Conservation (phyloP, 2,329 filamentous ascomycete genomes). For the Fulvia fulva region DNA sequence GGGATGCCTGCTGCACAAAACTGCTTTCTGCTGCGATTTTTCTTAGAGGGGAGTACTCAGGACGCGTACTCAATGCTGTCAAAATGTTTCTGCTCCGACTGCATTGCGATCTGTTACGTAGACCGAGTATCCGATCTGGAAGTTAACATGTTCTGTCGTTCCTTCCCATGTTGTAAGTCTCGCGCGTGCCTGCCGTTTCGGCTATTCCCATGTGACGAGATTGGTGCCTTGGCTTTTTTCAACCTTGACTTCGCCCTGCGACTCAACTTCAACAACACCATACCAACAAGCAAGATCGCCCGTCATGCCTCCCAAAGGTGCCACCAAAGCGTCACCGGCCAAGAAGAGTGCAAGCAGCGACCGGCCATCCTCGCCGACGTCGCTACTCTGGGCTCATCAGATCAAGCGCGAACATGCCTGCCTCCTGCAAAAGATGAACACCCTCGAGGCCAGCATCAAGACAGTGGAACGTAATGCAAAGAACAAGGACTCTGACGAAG, state of each 20-base stretch:
- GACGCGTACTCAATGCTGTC: constrained; percentile 26
- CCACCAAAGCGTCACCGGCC: neutral
- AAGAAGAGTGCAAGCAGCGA: neutral
- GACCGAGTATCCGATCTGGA: constrained; percentile 21
- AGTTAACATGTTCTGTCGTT: constrained; percentile 12
- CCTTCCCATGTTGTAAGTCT: neutral
- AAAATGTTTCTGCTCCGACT: constrained; percentile 31
- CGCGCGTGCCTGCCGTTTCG: neutral
- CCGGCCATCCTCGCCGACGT: constrained; percentile 21
- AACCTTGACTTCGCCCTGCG: neutral
- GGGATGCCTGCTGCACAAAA: constrained; percentile 25
- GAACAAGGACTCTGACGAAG: constrained; percentile 2
- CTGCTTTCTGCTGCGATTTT: constrained; percentile 23
- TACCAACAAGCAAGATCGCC: neutral
- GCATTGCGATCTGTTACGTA: constrained; percentile 33
- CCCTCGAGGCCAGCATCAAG: constrained; percentile 30
- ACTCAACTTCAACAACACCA: neutral
- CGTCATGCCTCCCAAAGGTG: constrained; percentile 11
- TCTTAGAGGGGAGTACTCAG: constrained; percentile 26
- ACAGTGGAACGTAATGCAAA: constrained; percentile 11
- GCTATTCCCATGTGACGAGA: neutral
- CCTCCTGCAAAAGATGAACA: constrained; percentile 35
- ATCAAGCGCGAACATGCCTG: constrained; percentile 37
- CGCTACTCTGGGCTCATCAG: constrained; percentile 40
- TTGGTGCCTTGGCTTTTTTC: neutral